phyloP scores from a whole-genome alignment of 2,329 filamentous ascomycete genomes.

The Neopestalotiopsis clavispora region DNA sequence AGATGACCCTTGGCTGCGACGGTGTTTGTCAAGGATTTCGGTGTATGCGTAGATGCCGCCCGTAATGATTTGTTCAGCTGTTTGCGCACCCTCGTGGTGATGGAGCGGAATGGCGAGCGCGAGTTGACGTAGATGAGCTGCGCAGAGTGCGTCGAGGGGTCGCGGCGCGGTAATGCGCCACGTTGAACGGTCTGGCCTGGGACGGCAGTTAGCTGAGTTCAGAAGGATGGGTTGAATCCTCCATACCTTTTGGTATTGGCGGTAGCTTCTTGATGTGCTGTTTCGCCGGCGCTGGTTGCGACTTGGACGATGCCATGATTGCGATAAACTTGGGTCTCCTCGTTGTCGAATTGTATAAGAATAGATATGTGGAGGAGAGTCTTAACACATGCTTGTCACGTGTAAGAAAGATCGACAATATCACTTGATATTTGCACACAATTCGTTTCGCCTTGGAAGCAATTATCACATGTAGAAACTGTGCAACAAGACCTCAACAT shows the following conservation, averaged over 20 bases:
- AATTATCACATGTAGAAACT: background rate
- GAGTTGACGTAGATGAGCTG: constrained; percentile 67
- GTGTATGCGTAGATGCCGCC: constrained; percentile 34
- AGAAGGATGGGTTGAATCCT: too few species aligned
- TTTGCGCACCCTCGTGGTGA: constrained; percentile 68
- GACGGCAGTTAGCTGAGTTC: too few species aligned
- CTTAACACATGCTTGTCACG: background rate
- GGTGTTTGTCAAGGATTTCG: constrained; percentile 31
- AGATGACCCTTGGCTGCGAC: constrained; percentile 49
- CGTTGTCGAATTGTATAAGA: background rate
- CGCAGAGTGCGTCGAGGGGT: constrained; percentile 41
- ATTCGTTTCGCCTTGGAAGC: background rate
- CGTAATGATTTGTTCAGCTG: constrained; percentile 61
- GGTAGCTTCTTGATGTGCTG: constrained; percentile 34
- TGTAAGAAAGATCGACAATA: background rate
- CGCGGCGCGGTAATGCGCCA: constrained; percentile 49
- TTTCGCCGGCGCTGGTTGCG: constrained; percentile 7
- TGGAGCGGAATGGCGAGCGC: constrained; percentile 69
- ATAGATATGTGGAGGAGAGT: background rate
- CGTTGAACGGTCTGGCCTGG: constrained; percentile 55
- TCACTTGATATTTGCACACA: too few species aligned
- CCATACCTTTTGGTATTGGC: constrained; percentile 36
- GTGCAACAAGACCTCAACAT: background rate
- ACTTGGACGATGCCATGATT: constrained; percentile 8
- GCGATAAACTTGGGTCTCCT: background rate